Percentiles rank a stretch among this genome's conserved stretches.
Conservation (phyloP, 2,329 filamentous ascomycete genomes). For the Exophiala calicioides region DNA sequence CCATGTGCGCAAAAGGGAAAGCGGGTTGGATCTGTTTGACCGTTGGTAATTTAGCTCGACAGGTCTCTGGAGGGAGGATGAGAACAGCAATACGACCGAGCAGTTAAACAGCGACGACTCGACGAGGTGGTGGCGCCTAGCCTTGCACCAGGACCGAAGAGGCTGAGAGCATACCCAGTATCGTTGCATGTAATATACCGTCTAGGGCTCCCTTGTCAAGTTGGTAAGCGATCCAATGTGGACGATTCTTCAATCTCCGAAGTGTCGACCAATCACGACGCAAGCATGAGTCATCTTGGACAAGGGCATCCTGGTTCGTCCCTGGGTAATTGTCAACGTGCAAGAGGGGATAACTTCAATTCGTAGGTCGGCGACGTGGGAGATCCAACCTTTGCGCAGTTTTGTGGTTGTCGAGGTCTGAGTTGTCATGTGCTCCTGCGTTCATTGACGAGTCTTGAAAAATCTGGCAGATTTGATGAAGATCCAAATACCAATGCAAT, state of each 20-base stretch:
- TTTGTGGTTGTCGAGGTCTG: no score
- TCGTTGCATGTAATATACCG: no score
- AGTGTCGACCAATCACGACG: slow-evolving; percentile 6
- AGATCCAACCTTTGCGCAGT: background rate
- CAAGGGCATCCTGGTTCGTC: background rate
- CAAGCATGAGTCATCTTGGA: background rate
- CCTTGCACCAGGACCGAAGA: background rate
- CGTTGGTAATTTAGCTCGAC: background rate
- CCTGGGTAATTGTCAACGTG: slow-evolving; percentile 15
- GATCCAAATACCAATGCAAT: no score
- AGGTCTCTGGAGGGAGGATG: no score
- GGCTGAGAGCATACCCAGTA: no score
- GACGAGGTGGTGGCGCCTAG: no score
- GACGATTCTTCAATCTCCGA: slow-evolving; percentile 8
- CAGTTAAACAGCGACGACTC: no score
- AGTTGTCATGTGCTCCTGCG: no score
- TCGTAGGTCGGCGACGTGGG: background rate
- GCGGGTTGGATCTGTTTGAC: background rate
- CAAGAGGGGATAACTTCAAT: background rate
- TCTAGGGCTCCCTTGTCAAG: no score
- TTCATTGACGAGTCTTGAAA: no score
- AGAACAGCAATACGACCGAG: no score
- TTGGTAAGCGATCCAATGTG: background rate
- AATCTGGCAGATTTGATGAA: no score
- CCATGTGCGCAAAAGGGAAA: background rate